These are phyloP conservation scores for Exophiala sp. DNA, from an alignment of 2,329 filamentous ascomycete species.

Conservation along the genomic window DNA sequence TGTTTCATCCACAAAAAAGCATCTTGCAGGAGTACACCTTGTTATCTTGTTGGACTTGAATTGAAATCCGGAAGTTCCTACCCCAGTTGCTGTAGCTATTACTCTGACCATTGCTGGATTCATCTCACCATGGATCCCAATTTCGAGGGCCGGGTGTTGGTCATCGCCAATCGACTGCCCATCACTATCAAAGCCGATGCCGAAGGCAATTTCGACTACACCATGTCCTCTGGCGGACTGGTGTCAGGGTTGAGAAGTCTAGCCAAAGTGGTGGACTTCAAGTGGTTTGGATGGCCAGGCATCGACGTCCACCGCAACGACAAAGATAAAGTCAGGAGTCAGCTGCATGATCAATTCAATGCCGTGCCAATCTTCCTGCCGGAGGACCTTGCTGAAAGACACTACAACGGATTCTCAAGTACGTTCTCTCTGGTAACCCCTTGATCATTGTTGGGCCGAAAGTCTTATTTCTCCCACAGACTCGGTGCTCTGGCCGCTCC, in stretches of 20 bases:
- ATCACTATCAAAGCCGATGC: slow-evolving; percentile 93
- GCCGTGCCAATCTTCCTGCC: slow-evolving; percentile 89
- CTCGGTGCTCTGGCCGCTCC: slow-evolving; percentile 91
- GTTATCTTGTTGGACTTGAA: no score
- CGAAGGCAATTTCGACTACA: slow-evolving; percentile 85
- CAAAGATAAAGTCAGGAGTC: slow-evolving; percentile 63
- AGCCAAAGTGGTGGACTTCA: slow-evolving; percentile 86
- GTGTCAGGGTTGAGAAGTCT: slow-evolving; percentile 88
- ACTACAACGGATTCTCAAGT: slow-evolving; percentile 98
- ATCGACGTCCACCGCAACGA: slow-evolving; percentile 84
- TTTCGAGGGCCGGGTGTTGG: slow-evolving; percentile 53
- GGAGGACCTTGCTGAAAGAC: slow-evolving; percentile 81
- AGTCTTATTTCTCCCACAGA: slow-evolving; percentile 51
- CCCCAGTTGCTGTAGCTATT: no score
- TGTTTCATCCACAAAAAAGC: no score
- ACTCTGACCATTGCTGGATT: not conserved
- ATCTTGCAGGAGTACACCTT: no score
- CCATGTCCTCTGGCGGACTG: slow-evolving; percentile 91
- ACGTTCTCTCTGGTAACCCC: slow-evolving; percentile 33
- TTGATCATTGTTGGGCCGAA: not conserved
- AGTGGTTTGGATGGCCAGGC: slow-evolving; percentile 98
- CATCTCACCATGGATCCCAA: slow-evolving; percentile 5
- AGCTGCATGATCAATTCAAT: slow-evolving; percentile 77
- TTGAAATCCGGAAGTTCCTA: no score
- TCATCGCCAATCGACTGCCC: slow-evolving; percentile 89